A percentile compares a stretch with the other conserved stretches of the same genome.
phyloP scores from a whole-genome alignment of 345 rosid species.

The Citrus sinensis region DNA sequence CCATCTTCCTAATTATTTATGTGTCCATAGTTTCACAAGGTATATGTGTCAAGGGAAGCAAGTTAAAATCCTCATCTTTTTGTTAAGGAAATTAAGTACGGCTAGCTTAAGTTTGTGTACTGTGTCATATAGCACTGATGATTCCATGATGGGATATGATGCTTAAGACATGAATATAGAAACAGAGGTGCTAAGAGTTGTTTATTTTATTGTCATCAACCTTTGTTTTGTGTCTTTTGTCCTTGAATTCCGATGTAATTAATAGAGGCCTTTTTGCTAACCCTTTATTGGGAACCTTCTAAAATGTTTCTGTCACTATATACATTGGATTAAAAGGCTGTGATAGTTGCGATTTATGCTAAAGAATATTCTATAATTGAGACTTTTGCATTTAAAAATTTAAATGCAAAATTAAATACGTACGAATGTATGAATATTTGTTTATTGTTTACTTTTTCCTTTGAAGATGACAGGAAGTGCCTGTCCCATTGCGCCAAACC shows the following conservation, averaged over 20 bases:
- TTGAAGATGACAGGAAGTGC: background rate
- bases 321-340: too few species aligned
- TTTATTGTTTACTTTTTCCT: background rate
- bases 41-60: background rate
- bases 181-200: background rate
- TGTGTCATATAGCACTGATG: background rate
- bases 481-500: background rate
- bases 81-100: background rate
- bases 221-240: background rate
- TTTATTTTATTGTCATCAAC: background rate
- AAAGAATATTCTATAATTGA: background rate
- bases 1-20: constrained; percentile 23
- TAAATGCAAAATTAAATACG: background rate
- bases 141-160: background rate
- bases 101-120: constrained; percentile 9
- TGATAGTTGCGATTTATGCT: background rate
- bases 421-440: too few species aligned
- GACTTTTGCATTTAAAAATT: too few species aligned
- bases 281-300: background rate
- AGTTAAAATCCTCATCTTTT: background rate
- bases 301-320: background rate
- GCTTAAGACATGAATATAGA: background rate
- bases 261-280: background rate
- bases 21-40: background rate
- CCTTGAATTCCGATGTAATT: background rate